A percentile compares a stretch with the other conserved stretches of the same genome.
Conservation (phyloP, 805 yeast genomes). For the Saturnispora sekii region DNA sequence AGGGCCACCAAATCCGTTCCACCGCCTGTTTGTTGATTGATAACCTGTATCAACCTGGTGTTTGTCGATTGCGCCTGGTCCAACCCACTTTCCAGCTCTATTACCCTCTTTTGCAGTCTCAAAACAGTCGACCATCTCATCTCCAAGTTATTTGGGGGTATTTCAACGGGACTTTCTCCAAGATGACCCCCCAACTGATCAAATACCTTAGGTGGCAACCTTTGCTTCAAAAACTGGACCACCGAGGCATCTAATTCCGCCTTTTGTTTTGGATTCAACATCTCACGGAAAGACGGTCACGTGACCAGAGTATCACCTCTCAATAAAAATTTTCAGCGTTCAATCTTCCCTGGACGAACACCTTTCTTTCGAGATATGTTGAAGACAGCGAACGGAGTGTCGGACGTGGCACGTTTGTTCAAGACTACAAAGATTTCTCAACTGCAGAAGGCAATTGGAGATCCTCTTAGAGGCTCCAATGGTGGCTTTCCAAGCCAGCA, state of each 20-base stretch:
- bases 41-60: slow-evolving; percentile 11
- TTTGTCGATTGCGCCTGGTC: slow-evolving; percentile 36
- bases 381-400: slow-evolving; percentile 17
- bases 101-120: slow-evolving; percentile 62
- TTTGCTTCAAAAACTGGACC: slow-evolving; percentile 22
- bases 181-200: not conserved
- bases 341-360: too few relatives aligned
- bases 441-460: slow-evolving; percentile 23
- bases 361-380: slow-evolving; percentile 9
- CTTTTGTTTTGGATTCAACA: not conserved
- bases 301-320: not conserved
- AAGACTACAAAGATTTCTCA: slow-evolving; percentile 27
- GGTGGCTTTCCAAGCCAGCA: slow-evolving; percentile 56
- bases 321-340: not conserved
- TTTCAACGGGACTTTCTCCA: slow-evolving; percentile 11
- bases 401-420: slow-evolving; percentile 22
- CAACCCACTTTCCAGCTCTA: slow-evolving; percentile 58
- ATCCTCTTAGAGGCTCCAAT: slow-evolving; percentile 18
- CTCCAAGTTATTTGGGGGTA: slow-evolving; percentile 35
- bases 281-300: slow-evolving; percentile 1
- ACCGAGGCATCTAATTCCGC: slow-evolving; percentile 29
- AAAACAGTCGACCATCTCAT: slow-evolving; percentile 85
- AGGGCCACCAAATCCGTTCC: not conserved
- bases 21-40: not conserved
- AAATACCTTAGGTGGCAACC: slow-evolving; percentile 1